Evolutionary conservation across 140 eudicot species (phyloP), one percentile per base, ranked within the genome.

Genomic region (Senecio squalidus): DNA sequence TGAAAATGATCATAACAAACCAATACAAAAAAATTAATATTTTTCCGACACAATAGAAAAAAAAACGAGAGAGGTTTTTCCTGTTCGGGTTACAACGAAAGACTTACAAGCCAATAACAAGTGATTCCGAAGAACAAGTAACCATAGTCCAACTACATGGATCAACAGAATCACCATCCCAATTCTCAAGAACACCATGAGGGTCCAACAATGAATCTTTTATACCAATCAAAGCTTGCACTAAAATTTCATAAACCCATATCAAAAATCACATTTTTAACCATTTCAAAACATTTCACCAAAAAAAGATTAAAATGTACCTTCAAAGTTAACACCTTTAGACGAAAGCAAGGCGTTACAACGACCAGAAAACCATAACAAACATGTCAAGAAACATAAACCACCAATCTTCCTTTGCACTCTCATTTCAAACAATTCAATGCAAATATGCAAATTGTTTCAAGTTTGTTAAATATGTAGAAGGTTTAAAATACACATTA

Each of bases 101-200:
- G 46, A 76, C 93, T 85, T 82, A 89, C 97, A 89, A 74, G 60
- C 95, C 95, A 75, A 80, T 82, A 33, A 89, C 97, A 26, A 89
- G 76, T 69, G 70, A 75, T 39, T 89, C 85, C 51, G 84, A 44
- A 40, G 86, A 77, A 68, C 97, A 89, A 70, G 97, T 89, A 58
- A 89, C 80, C 97, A 89, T 89, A 25, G 86, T 78, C 97, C 97
- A 89, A 55, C 95, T 85, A 80, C 97, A 89, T 11, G 97, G 97
- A 74, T 89, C 97, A 85, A 85, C 97, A 59, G 97, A 73, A 62
- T 80, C 76, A 44, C 73, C 95, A 82, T 89, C 97, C 97, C 97
- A 89, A 66, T 89, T 85, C 22, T 89, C 97, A 79, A 89, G 95
- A 38, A 85, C 93, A 52, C 89, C 89, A 75, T 77, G 95, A 66